Evolutionary conservation across 1,284 basidiomycete genomes (phyloP).

Genomic region (Puccinia hordei): DNA sequence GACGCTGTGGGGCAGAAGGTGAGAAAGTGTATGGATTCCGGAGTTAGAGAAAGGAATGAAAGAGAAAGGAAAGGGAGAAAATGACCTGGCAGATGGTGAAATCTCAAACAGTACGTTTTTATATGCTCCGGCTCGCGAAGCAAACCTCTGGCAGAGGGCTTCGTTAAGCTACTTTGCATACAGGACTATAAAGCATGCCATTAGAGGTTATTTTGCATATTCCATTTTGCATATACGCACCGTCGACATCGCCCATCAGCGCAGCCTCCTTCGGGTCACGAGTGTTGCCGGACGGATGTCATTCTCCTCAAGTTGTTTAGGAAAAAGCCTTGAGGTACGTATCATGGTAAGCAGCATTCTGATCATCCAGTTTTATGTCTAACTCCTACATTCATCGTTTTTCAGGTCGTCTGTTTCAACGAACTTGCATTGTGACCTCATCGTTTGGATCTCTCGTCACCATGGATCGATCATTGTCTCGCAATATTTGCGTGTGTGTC

Average conservation of each 20-base stretch:
- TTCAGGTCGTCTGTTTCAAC: not conserved
- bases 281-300: not conserved
- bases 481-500: slow-evolving; percentile 20
- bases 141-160: too few relatives aligned
- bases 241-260: not conserved
- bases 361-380: not conserved
- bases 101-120: too few relatives aligned
- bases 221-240: not conserved
- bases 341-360: slow-evolving; percentile 3
- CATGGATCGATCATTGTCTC: slow-evolving; percentile 31
- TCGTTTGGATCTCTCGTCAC: not conserved
- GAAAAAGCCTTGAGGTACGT: not conserved
- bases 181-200: not conserved
- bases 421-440: not conserved
- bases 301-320: not conserved
- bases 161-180: too few relatives aligned
- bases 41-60: too few relatives aligned
- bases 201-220: not conserved
- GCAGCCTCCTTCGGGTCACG: not conserved
- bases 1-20: too few relatives aligned
- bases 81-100: too few relatives aligned
- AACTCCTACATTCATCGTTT: not conserved
- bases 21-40: too few relatives aligned
- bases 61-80: too few relatives aligned
- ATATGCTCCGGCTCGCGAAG: too few relatives aligned